Percentiles rank a stretch among this genome's conserved stretches.
phyloP scores from a whole-genome alignment of 805 yeast genomes.

The Yamadazyma endophytica region DNA sequence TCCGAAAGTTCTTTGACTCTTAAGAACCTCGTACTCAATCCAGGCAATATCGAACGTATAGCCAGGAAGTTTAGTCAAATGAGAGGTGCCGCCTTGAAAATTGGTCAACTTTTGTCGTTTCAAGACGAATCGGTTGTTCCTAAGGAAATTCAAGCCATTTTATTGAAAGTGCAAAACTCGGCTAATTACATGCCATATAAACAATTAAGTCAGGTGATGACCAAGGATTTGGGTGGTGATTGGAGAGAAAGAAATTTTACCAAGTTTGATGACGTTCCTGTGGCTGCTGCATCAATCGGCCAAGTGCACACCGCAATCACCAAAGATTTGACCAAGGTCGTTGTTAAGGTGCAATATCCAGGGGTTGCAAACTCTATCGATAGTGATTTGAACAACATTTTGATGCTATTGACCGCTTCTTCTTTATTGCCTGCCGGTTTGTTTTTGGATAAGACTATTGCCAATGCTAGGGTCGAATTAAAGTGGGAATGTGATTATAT shows the following conservation, averaged over 20 bases:
- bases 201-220: constrained; percentile 76
- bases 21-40: constrained; percentile 64
- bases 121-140: constrained; percentile 88
- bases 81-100: constrained; percentile 98
- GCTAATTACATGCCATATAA: constrained; percentile 97
- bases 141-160: constrained; percentile 72
- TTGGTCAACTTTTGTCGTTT: constrained; percentile 95
- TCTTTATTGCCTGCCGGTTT: constrained; percentile 85
- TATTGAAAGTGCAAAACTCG: constrained; percentile 83
- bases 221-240: constrained; percentile 64
- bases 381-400: constrained; percentile 83
- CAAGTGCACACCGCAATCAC: constrained; percentile 88
- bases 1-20: constrained; percentile 41
- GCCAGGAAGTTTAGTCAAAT: constrained; percentile 85
- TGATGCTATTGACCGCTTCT: constrained; percentile 81
- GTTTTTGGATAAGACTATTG: constrained; percentile 86
- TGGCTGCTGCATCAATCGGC: constrained; percentile 95
- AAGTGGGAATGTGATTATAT: constrained; percentile 97
- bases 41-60: constrained; percentile 80
- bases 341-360: constrained; percentile 95
- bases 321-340: constrained; percentile 66
- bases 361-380: constrained; percentile 94
- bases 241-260: constrained; percentile 72
- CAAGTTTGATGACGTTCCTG: constrained; percentile 79
- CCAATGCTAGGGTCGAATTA: constrained; percentile 86